phyloP scores from a whole-genome alignment of 139 green algal genomes.

The Micractinium sp. region DNA sequence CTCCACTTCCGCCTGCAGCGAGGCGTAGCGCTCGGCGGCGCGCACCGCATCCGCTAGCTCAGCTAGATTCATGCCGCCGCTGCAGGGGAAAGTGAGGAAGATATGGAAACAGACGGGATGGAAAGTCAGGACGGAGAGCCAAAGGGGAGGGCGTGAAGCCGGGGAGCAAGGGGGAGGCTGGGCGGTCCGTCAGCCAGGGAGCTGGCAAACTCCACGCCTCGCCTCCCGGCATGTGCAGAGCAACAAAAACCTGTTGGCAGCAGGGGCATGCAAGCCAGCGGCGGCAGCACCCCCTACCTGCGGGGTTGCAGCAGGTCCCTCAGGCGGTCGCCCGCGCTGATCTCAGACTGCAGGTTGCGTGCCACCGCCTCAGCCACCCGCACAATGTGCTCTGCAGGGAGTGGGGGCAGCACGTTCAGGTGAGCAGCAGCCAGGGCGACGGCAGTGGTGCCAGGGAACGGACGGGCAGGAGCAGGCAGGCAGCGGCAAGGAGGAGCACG shows the following conservation, averaged over 20 bases:
- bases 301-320: slow-evolving; percentile 55
- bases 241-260: neutral
- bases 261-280: too few relatives aligned
- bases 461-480: too few relatives aligned
- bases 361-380: slow-evolving; percentile 26
- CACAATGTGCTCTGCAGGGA: slow-evolving; percentile 19
- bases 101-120: neutral
- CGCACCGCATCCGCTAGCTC: slow-evolving; percentile 58
- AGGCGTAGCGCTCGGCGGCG: slow-evolving; percentile 56
- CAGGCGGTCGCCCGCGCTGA: slow-evolving; percentile 60
- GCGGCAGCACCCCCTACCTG: neutral
- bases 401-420: neutral
- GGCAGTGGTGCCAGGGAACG: neutral
- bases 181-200: too few relatives aligned
- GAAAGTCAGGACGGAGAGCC: neutral
- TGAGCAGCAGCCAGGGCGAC: neutral
- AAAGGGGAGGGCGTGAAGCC: too few relatives aligned
- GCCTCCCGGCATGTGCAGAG: neutral
- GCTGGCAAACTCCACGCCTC: too few relatives aligned
- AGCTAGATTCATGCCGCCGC: slow-evolving; percentile 40
- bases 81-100: neutral
- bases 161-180: neutral
- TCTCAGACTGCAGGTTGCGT: slow-evolving; percentile 45
- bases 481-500: too few relatives aligned
- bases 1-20: slow-evolving; percentile 60